phyloP scores from a whole-genome alignment of 108 stramenopile genomes.

The Parietichytrium sp. region DNA sequence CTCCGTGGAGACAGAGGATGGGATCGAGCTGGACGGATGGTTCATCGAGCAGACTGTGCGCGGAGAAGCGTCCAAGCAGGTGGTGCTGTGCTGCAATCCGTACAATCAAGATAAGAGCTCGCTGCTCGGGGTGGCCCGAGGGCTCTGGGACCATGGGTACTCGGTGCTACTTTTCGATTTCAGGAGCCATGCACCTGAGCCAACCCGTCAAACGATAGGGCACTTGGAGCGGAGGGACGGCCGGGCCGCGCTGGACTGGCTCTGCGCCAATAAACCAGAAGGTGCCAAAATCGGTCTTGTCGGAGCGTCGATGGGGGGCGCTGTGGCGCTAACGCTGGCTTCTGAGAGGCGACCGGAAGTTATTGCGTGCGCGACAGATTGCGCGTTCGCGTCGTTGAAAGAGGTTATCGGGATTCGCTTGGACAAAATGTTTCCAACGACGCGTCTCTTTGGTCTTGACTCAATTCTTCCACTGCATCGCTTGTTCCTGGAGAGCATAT shows the following conservation, averaged over 20 bases:
- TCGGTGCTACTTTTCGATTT: slow-evolving; percentile 23
- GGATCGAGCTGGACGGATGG: background rate
- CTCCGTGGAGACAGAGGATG: slow-evolving; percentile 18
- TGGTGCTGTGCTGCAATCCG: slow-evolving; percentile 40
- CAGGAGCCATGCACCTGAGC: background rate
- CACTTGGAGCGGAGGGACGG: slow-evolving; percentile 27
- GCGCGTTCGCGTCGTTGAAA: slow-evolving; percentile 25
- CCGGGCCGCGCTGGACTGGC: slow-evolving; percentile 33
- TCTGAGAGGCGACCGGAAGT: slow-evolving; percentile 28
- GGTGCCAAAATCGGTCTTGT: slow-evolving; percentile 10
- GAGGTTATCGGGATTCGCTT: background rate
- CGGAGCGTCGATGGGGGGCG: slow-evolving; percentile 35
- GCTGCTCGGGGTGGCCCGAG: slow-evolving; percentile 4
- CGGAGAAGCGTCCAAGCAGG: background rate
- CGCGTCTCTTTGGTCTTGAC: slow-evolving; percentile 20
- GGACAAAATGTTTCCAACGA: slow-evolving; percentile 22
- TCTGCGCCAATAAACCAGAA: slow-evolving; percentile 9
- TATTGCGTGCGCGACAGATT: slow-evolving; percentile 28
- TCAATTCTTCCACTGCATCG: background rate
- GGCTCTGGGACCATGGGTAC: slow-evolving; percentile 23
- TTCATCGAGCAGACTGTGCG: slow-evolving; percentile 37
- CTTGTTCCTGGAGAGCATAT: background rate
- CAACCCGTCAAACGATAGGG: slow-evolving; percentile 25
- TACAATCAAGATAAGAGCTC: slow-evolving; percentile 33
- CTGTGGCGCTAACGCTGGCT: slow-evolving; percentile 15